These are phyloP conservation scores for Haberlea rhodopensis DNA, from an alignment of 257 asterid species.

Conservation along the genomic window DNA sequence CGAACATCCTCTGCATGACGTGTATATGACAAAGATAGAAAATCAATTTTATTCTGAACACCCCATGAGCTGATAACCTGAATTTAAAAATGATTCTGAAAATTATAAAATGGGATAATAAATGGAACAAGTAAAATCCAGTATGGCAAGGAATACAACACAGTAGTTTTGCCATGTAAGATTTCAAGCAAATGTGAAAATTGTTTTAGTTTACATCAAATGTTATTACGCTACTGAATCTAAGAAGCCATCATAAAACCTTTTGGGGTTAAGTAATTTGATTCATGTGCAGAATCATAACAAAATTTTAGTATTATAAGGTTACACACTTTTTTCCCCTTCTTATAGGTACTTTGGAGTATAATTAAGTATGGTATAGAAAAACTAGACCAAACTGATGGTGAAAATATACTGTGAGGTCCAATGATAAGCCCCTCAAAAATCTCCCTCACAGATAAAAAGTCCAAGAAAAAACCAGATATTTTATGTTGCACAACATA, in stretches of 20 bases:
- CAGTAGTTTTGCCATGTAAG: neutral
- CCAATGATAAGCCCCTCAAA: conserved; percentile 6
- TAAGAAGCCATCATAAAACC: neutral
- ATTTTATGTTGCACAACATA: neutral
- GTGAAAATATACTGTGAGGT: neutral
- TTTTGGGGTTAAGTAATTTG: neutral
- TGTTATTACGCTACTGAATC: neutral
- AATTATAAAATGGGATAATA: neutral
- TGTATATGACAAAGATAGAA: conserved; percentile 82
- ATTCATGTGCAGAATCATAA: neutral
- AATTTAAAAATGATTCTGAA: conserved; percentile 7
- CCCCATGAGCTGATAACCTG: conserved; percentile 97
- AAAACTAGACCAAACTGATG: neutral
- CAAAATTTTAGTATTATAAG: neutral
- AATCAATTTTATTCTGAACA: conserved; percentile 79
- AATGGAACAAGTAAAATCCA: neutral
- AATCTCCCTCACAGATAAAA: conserved; percentile 12
- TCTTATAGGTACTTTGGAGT: neutral
- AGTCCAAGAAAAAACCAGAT: too few relatives aligned
- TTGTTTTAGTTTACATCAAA: neutral
- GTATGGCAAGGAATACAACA: neutral
- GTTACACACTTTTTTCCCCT: neutral
- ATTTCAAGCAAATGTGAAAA: conserved; percentile 8
- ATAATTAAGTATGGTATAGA: too few relatives aligned
- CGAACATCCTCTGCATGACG: conserved; percentile 96